A percentile compares a stretch with the other conserved stretches of the same genome.
Conservation (phyloP, 805 yeast species). For the Starmerella floris region DNA sequence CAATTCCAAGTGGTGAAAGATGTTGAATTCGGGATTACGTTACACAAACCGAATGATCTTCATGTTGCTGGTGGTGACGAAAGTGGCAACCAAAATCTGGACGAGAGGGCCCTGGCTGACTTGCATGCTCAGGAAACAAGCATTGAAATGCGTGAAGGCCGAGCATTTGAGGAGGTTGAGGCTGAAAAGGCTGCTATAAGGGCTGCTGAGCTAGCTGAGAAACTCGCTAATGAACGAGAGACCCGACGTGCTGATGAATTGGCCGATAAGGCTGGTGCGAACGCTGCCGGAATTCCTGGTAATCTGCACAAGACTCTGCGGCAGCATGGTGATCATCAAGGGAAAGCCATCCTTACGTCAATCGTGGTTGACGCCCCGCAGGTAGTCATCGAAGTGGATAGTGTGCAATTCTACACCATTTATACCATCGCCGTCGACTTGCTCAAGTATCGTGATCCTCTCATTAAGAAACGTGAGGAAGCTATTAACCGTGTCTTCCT, state of each 20-base stretch:
- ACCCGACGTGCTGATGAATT: neutral
- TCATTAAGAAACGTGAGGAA: constrained; percentile 42
- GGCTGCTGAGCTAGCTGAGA: neutral
- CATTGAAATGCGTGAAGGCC: neutral
- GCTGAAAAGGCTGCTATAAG: neutral
- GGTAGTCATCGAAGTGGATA: constrained; percentile 53
- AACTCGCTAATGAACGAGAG: neutral
- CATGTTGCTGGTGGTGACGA: constrained; percentile 26
- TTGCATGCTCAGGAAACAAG: neutral
- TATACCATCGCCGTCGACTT: constrained; percentile 51
- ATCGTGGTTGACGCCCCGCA: constrained; percentile 49
- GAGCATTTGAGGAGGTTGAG: neutral
- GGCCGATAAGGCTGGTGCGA: neutral
- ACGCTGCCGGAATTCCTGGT: neutral
- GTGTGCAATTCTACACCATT: constrained; percentile 56
- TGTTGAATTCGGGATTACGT: constrained; percentile 48
- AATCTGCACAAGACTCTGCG: constrained; percentile 1
- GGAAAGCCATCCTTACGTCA: constrained; percentile 7
- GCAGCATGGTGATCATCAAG: constrained; percentile 8
- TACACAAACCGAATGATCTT: constrained; percentile 40
- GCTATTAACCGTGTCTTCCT: constrained; percentile 52
- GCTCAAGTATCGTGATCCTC: constrained; percentile 63
- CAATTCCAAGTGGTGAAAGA: constrained; percentile 47
- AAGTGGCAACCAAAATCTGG: neutral
- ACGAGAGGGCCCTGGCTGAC: constrained; percentile 1